Conservation (phyloP, 2,329 filamentous ascomycete species). For the Colletotrichum trifolii region DNA sequence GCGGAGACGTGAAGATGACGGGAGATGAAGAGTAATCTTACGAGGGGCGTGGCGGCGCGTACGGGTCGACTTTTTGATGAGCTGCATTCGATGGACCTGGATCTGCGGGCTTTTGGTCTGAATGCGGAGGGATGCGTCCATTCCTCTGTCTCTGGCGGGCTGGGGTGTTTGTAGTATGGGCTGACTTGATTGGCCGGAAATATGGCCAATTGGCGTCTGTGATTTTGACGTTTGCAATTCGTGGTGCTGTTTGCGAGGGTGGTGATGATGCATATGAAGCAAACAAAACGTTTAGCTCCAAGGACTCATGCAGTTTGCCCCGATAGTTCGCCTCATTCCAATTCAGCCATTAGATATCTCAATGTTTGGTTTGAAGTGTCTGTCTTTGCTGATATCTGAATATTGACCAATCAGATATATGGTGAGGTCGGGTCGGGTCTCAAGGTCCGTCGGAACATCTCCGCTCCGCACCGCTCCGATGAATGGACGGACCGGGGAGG, state of each 20-base stretch:
- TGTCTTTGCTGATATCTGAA: not conserved
- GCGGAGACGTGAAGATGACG: not conserved
- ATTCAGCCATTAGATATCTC: too few species aligned
- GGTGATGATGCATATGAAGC: too few species aligned
- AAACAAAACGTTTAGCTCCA: too few species aligned
- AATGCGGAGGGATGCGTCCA: slow-evolving; percentile 28
- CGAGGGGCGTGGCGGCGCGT: not conserved
- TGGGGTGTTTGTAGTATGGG: not conserved
- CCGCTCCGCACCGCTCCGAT: not conserved
- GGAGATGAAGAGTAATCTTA: slow-evolving; percentile 14
- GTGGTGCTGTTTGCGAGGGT: too few species aligned
- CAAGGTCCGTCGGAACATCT: slow-evolving; percentile 11
- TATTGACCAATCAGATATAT: slow-evolving; percentile 22
- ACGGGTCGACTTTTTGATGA: slow-evolving; percentile 11
- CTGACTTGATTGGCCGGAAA: slow-evolving; percentile 10
- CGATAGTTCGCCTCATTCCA: too few species aligned
- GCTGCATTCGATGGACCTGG: not conserved
- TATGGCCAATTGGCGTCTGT: slow-evolving; percentile 6
- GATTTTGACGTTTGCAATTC: not conserved
- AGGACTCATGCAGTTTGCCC: too few species aligned
- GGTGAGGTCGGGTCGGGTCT: too few species aligned
- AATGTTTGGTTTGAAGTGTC: not conserved
- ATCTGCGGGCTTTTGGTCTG: slow-evolving; percentile 21
- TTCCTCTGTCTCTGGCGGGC: slow-evolving; percentile 16
- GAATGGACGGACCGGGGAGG: not conserved